Conservation (phyloP, 768 basidiomycete species). For the Termitomyces sp. region DNA sequence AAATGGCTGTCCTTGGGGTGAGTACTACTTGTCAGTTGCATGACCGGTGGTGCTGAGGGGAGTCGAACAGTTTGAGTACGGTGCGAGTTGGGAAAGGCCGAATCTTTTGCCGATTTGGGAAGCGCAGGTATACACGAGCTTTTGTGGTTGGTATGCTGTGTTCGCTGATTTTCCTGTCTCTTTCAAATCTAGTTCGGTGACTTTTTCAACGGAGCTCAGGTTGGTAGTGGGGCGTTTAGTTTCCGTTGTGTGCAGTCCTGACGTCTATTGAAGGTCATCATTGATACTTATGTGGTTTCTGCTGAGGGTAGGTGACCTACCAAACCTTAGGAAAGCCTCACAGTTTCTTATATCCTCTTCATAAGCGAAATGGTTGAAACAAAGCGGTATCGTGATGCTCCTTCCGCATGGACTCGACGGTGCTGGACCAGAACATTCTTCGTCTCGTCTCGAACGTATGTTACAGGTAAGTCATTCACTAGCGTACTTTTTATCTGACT, state of each 20-base stretch:
- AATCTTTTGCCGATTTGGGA: conserved; percentile 87
- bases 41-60: background rate
- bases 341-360: background rate
- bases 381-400: conserved; percentile 83
- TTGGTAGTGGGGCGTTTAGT: conserved; percentile 16
- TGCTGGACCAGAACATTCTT: conserved; percentile 92
- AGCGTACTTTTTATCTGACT: background rate
- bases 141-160: too few species aligned
- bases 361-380: conserved; percentile 88
- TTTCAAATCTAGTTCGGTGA: conserved; percentile 73
- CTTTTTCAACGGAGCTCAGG: conserved; percentile 89
- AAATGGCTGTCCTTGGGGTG: conserved; percentile 86
- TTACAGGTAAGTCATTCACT: conserved; percentile 60
- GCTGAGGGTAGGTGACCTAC: conserved; percentile 63
- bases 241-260: background rate
- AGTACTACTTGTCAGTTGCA: conserved; percentile 20
- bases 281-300: conserved; percentile 86
- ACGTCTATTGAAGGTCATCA: conserved; percentile 54
- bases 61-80: conserved; percentile 78
- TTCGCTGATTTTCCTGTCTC: background rate
- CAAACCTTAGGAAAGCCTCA: background rate
- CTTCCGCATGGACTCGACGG: conserved; percentile 91
- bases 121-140: conserved; percentile 56
- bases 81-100: conserved; percentile 85
- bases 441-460: conserved; percentile 83